Conservation (phyloP, 2,329 filamentous ascomycete species). For the Cladophialophora yegresii region DNA sequence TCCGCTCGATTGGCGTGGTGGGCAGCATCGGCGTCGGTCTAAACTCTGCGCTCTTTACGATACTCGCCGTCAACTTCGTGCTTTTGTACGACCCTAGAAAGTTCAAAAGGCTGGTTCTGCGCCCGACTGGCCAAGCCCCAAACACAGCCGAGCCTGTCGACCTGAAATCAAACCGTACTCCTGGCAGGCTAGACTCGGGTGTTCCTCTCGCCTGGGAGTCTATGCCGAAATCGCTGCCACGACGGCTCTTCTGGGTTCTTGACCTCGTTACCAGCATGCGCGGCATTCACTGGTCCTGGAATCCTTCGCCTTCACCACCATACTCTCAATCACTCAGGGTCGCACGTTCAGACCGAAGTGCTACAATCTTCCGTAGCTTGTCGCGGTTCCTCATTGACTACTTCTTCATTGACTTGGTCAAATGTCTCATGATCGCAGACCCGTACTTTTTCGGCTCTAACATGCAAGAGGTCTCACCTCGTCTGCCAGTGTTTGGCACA, state of each 20-base stretch:
- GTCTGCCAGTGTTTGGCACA: neutral
- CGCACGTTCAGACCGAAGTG: neutral
- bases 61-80: constrained; percentile 9
- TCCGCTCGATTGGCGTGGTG: constrained; percentile 6
- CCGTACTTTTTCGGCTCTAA: constrained; percentile 7
- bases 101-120: constrained; percentile 5
- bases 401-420: constrained; percentile 8
- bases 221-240: neutral
- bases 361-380: neutral
- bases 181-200: too few species aligned
- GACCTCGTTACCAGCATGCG: constrained; percentile 8
- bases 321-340: neutral
- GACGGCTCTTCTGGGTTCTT: constrained; percentile 1
- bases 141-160: neutral
- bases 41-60: constrained; percentile 3
- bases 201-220: constrained; percentile 6
- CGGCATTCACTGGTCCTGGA: constrained; percentile 9
- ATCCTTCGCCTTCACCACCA: constrained; percentile 3
- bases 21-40: constrained; percentile 9
- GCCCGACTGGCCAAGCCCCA: neutral
- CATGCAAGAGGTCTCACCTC: neutral
- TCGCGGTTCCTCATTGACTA: constrained; percentile 4
- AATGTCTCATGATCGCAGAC: constrained; percentile 9
- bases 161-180: neutral
- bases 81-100: constrained; percentile 5